These are phyloP conservation scores for Malassezia slooffiae DNA, from an alignment of 1,284 basidiomycete species.

Conservation along the genomic window DNA sequence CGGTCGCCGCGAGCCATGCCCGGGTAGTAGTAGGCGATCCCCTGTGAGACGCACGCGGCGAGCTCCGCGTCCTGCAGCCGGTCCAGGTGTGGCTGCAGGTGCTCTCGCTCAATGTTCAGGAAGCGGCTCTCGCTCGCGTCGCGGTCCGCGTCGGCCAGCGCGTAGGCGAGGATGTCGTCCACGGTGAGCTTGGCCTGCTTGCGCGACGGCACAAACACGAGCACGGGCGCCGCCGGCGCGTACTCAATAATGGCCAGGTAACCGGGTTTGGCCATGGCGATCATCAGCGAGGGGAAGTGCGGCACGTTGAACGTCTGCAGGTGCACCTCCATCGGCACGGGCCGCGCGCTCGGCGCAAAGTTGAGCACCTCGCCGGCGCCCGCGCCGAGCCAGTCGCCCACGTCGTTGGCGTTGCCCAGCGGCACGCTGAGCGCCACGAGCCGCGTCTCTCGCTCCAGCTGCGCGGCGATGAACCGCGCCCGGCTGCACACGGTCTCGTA, in stretches of 20 bases:
- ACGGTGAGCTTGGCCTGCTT: conserved; percentile 88
- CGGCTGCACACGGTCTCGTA: conserved; percentile 92
- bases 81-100: conserved; percentile 77
- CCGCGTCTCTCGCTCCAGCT: conserved; percentile 77
- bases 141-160: conserved; percentile 67
- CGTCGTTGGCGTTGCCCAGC: conserved; percentile 85
- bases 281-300: conserved; percentile 96
- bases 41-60: conserved; percentile 71
- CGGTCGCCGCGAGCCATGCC: conserved; percentile 83
- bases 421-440: conserved; percentile 90
- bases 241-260: conserved; percentile 88
- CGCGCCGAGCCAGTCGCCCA: conserved; percentile 96
- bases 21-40: conserved; percentile 92
- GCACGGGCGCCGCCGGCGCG: conserved; percentile 71
- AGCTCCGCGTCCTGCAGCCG: conserved; percentile 68
- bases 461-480: conserved; percentile 88
- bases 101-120: conserved; percentile 73
- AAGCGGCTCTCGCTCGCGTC: conserved; percentile 59
- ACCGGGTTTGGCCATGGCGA: conserved; percentile 96
- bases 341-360: conserved; percentile 86
- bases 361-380: conserved; percentile 84
- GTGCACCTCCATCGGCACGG: conserved; percentile 92
- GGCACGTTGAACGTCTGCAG: conserved; percentile 88
- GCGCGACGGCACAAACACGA: conserved; percentile 84
- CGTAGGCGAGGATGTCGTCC: conserved; percentile 80